Evolutionary conservation across 225 moss, liverwort and hornwort species (phyloP).

Genomic region (Bryoerythrophyllum caledonicum): DNA sequence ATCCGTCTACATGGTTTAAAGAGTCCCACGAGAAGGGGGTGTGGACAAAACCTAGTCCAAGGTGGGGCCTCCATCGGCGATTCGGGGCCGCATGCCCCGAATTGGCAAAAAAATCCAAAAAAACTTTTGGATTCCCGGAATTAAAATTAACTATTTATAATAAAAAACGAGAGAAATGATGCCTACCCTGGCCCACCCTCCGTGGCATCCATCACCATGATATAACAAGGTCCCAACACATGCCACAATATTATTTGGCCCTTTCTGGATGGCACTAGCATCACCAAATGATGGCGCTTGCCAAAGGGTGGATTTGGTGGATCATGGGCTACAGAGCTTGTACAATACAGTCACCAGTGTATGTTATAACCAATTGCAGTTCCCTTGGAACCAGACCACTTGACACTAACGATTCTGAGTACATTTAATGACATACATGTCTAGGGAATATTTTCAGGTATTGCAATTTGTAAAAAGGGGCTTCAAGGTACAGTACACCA

Average conservation of each 20-base stretch:
- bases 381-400: slow-evolving; percentile 14
- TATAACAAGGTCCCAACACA: no score
- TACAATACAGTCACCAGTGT: neutral
- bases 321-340: neutral
- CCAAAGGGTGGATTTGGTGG: neutral
- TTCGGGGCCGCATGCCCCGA: no score
- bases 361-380: slow-evolving; percentile 2
- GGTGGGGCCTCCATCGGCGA: no score
- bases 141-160: no score
- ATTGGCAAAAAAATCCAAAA: no score
- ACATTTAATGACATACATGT: neutral
- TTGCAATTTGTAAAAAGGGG: neutral
- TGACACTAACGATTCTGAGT: slow-evolving; percentile 11
- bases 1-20: no score
- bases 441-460: slow-evolving; percentile 7
- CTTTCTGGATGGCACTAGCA: neutral
- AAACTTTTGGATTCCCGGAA: no score
- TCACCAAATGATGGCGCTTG: neutral
- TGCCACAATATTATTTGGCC: neutral
- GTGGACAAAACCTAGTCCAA: no score
- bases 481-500: neutral
- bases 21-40: no score
- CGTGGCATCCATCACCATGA: no score
- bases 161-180: no score
- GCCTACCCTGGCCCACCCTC: no score